Evolutionary conservation across 1,284 basidiomycete genomes (phyloP), one percentile per base, ranked within the genome.

Genomic region (Cryptococcus amylolentus): DNA sequence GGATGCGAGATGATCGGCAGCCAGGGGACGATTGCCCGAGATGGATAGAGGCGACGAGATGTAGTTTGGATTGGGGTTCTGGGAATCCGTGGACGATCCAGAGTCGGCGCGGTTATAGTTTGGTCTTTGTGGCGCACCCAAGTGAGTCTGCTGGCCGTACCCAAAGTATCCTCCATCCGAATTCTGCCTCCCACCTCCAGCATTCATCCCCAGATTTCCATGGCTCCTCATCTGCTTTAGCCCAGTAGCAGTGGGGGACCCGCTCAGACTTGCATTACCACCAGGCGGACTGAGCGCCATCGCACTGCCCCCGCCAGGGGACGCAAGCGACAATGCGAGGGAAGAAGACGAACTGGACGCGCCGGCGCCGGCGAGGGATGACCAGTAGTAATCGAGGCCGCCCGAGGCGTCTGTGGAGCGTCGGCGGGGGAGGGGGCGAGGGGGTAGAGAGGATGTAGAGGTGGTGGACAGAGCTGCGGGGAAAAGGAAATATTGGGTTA

Each of bases 371-470:
- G 73, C 72, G 14, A 63, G 56, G 7, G 61, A 61, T 5, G 70
- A 73, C 65, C 66, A 75, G 61, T 75, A 75, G 54, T 75, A 72
- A 56, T 72, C 72, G 8, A 73, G 58, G 18, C 70, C 71, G 10
- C 66, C 68, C 8, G 69, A 67, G 2, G 69, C 62, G 18, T 68
- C 65, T 14, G 69, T 72, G 12, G 73, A 72, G 41, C 62, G 57
- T 4, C 73, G 62, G 26, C 60, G 54, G 12, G 47, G 10, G 18
- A 51, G 48, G 16, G 61, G 64, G 42, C 50, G 62, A 5, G 49
- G 39, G 26, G 45, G 42, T 13, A 57, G 60, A 14, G 61, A 62
- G 37, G 51, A 31, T 18, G 60, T 45, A 2, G 65, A 65, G 28
- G 47, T 14, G 9, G 57, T 41, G 10, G 63, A 65, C 18, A 61